Conservation (phyloP, 306 rosid genomes). For the Abrus precatorius region DNA sequence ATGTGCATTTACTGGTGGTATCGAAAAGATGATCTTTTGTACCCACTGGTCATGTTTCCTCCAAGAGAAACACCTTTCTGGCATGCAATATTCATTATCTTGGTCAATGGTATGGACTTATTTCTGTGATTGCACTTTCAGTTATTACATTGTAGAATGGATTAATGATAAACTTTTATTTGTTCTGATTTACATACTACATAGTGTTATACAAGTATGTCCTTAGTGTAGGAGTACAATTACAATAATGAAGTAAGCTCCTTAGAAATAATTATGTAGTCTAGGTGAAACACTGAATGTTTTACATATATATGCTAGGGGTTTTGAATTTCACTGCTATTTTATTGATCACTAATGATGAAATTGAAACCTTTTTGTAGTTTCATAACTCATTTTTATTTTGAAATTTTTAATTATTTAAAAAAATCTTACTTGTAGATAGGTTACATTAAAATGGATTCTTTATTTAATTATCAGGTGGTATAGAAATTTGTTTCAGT, state of each 20-base stretch:
- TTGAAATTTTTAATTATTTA: too few species aligned
- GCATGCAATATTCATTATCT: constrained; percentile 84
- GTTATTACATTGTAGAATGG: constrained; percentile 13
- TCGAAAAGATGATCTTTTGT: constrained; percentile 75
- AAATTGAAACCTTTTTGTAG: constrained; percentile 14
- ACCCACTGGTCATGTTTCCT: constrained; percentile 82
- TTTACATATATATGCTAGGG: neutral
- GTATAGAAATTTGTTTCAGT: too few species aligned
- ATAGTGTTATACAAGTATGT: constrained; percentile 9
- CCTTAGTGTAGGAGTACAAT: neutral
- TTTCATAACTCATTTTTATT: neutral
- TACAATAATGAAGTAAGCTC: neutral
- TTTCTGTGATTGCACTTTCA: neutral
- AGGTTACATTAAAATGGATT: too few species aligned
- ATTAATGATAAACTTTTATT: constrained; percentile 28
- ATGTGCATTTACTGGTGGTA: constrained; percentile 83
- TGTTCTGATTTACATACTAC: constrained; percentile 15
- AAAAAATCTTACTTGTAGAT: too few species aligned
- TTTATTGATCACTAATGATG: constrained; percentile 2
- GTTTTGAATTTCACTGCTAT: too few species aligned
- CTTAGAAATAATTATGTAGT: constrained; percentile 7
- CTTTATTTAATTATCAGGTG: too few species aligned
- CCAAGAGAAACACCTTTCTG: constrained; percentile 82
- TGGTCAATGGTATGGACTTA: constrained; percentile 86
- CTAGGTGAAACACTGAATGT: constrained; percentile 1